Conservation (phyloP, 2,329 filamentous ascomycete species). For the Pseudogymnoascus sp. region DNA sequence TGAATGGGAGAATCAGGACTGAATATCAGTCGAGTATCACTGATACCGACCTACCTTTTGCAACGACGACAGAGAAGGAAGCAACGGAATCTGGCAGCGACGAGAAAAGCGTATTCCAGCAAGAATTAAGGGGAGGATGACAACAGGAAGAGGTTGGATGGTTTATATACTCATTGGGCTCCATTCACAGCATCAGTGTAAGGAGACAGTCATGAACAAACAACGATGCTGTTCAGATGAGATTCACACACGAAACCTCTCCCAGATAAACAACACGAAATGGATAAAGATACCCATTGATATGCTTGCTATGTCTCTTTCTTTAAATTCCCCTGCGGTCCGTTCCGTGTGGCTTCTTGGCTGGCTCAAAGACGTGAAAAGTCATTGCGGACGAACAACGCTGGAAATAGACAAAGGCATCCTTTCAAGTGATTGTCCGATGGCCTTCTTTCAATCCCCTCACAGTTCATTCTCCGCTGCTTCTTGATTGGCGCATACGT, state of each 20-base stretch:
- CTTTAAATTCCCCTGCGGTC: background rate
- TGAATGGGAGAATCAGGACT: background rate
- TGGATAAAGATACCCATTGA: slow-evolving; percentile 4
- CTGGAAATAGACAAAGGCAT: background rate
- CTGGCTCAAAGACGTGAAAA: background rate
- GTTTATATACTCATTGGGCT: background rate
- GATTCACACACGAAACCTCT: slow-evolving; percentile 6
- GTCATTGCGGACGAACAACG: background rate
- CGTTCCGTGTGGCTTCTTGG: background rate
- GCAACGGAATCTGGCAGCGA: background rate
- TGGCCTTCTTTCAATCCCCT: background rate
- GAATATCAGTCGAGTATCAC: background rate
- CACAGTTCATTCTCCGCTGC: background rate
- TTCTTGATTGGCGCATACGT: background rate
- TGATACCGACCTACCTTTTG: slow-evolving; percentile 1
- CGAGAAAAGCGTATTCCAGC: background rate
- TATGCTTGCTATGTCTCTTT: background rate
- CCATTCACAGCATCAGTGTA: background rate
- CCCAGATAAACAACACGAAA: background rate
- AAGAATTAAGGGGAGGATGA: background rate
- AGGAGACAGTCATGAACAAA: background rate
- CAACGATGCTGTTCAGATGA: slow-evolving; percentile 1
- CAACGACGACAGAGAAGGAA: background rate
- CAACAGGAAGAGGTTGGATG: background rate
- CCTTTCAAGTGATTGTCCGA: too few species aligned